Conservation (phyloP, 306 rosid species). For the Vigna unguiculata region DNA sequence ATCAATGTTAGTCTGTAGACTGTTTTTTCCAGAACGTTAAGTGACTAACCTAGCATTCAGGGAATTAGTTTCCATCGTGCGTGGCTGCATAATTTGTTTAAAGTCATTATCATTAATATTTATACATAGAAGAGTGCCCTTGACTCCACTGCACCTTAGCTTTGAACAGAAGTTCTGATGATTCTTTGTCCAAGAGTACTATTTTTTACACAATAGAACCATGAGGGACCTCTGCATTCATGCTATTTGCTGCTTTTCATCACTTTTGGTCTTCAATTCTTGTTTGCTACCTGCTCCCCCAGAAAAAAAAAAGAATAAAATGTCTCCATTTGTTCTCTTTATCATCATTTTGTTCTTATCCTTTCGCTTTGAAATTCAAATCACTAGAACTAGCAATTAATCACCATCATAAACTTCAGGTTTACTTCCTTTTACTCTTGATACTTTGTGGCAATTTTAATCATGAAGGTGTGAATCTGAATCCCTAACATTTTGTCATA, state of each 20-base stretch:
- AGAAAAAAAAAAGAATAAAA: not conserved
- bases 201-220: constrained; percentile 34
- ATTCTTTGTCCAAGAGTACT: constrained; percentile 20
- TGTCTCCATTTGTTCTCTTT: constrained; percentile 17
- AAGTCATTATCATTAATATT: constrained; percentile 24
- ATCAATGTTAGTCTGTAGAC: constrained; percentile 7
- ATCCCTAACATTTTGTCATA: constrained; percentile 15
- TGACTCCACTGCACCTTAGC: not conserved
- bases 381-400: constrained; percentile 5
- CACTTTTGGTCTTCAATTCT: not conserved
- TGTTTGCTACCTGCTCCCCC: not conserved
- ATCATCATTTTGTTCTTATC: constrained; percentile 12
- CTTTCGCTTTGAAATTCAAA: constrained; percentile 21
- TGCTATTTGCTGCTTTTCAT: constrained; percentile 35
- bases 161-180: constrained; percentile 19
- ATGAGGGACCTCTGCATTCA: constrained; percentile 33
- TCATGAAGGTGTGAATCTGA: constrained; percentile 11
- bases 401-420: constrained; percentile 1
- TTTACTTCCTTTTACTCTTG: constrained; percentile 26
- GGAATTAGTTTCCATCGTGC: constrained; percentile 14
- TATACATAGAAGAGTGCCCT: not conserved
- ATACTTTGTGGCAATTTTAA: constrained; percentile 10
- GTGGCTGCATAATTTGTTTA: constrained; percentile 24
- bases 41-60: not conserved
- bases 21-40: constrained; percentile 3